These are phyloP conservation scores for Tirmania nivea DNA, from an alignment of 495 filamentous ascomycete genomes.

Conservation along the genomic window DNA sequence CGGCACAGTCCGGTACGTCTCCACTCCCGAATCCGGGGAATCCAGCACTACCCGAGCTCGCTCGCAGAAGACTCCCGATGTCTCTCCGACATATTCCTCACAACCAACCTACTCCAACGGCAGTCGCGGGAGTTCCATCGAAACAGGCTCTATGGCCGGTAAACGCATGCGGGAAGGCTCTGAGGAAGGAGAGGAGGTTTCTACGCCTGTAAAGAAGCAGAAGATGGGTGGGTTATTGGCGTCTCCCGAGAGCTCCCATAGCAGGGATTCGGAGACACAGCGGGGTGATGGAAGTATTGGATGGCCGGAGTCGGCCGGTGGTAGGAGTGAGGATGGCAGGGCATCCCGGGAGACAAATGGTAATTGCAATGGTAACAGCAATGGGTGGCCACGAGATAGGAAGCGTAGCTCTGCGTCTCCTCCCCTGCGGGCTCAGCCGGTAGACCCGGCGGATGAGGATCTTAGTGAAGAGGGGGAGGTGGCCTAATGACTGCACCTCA, in stretches of 20 bases:
- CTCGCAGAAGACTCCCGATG: conserved; percentile 3
- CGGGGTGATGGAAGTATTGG: too few species aligned
- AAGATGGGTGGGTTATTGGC: conserved; percentile 5
- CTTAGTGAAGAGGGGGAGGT: too few species aligned
- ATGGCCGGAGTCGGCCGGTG: too few species aligned
- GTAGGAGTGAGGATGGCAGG: too few species aligned
- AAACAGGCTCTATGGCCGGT: not conserved
- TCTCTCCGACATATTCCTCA: not conserved
- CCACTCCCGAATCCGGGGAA: conserved; percentile 18
- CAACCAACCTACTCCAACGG: not conserved
- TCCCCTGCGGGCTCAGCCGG: too few species aligned
- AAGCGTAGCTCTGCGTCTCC: too few species aligned
- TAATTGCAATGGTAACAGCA: too few species aligned
- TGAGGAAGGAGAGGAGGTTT: not conserved
- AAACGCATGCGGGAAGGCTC: not conserved
- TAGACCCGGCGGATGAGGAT: too few species aligned
- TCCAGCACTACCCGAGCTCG: conserved; percentile 23
- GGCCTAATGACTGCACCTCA: too few species aligned
- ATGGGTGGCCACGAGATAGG: too few species aligned
- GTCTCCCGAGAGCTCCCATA: conserved; percentile 2
- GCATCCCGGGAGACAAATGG: too few species aligned
- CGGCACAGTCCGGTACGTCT: conserved; percentile 10
- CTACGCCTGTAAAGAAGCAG: not conserved
- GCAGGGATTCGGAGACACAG: too few species aligned
- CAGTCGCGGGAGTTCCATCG: not conserved